Conservation (phyloP, 768 basidiomycete genomes). For the Roridomyces roridus region DNA sequence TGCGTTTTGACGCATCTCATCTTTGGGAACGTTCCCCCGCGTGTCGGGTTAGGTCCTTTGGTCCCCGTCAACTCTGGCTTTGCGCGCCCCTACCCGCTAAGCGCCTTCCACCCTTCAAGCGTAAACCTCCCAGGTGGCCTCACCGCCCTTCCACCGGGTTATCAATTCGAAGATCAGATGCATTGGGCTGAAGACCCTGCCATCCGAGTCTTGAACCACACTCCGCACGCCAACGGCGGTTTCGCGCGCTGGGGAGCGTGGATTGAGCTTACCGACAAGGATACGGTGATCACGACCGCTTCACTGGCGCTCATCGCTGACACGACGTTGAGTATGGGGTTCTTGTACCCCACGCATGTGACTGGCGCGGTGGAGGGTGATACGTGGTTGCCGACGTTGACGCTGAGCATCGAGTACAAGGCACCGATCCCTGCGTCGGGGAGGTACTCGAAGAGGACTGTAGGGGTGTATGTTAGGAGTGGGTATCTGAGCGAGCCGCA, state of each 20-base stretch:
- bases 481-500: conserved; percentile 35
- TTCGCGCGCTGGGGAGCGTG: conserved; percentile 66
- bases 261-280: conserved; percentile 51
- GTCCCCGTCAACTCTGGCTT: too few relatives aligned
- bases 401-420: conserved; percentile 68
- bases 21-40: conserved; percentile 53
- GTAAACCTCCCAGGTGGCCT: conserved; percentile 52
- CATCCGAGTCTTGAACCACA: conserved; percentile 49
- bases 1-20: conserved; percentile 61
- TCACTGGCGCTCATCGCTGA: conserved; percentile 66
- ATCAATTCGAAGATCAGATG: conserved; percentile 41
- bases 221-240: conserved; percentile 53
- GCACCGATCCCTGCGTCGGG: conserved; percentile 28
- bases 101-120: too few relatives aligned
- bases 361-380: conserved; percentile 38
- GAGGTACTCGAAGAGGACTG: conserved; percentile 29
- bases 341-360: conserved; percentile 49
- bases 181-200: conserved; percentile 46
- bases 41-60: conserved; percentile 46
- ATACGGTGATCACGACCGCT: conserved; percentile 52
- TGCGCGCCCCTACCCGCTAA: conserved; percentile 63
- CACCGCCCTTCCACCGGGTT: conserved; percentile 29
- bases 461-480: conserved; percentile 37
- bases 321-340: conserved; percentile 49
- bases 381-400: conserved; percentile 68